A percentile compares a stretch with the other conserved stretches of the same genome.
Evolutionary conservation across 768 basidiomycete genomes (phyloP).

Genomic region (Calocybe indica): DNA sequence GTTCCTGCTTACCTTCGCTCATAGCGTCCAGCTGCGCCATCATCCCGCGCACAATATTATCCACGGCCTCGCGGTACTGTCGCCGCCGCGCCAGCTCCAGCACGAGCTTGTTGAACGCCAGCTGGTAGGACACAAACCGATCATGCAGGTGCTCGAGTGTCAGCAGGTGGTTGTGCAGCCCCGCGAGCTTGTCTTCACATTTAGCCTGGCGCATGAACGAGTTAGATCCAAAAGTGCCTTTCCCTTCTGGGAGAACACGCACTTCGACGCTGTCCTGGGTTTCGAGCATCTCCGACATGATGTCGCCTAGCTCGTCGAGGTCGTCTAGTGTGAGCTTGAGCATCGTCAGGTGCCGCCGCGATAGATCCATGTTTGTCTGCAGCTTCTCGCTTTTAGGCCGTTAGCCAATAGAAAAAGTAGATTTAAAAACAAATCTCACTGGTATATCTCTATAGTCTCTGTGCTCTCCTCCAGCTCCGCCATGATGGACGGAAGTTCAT

Average conservation of each 20-base stretch:
- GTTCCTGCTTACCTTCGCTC: constrained; percentile 49
- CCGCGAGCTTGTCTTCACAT: constrained; percentile 46
- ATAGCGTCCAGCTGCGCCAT: constrained; percentile 55
- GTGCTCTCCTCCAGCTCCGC: constrained; percentile 60
- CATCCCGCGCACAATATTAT: constrained; percentile 63
- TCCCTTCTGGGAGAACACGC: constrained; percentile 5
- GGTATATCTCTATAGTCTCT: constrained; percentile 42
- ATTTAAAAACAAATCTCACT: constrained; percentile 36
- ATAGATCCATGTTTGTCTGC: constrained; percentile 31
- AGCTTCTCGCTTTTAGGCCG: constrained; percentile 42
- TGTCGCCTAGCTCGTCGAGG: constrained; percentile 72
- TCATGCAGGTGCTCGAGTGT: constrained; percentile 60
- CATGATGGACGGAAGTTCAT: constrained; percentile 72
- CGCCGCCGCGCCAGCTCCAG: constrained; percentile 66
- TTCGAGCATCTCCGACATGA: constrained; percentile 73
- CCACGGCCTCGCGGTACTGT: constrained; percentile 60
- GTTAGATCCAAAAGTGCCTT: neutral
- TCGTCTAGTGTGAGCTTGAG: constrained; percentile 50
- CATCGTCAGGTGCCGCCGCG: constrained; percentile 42
- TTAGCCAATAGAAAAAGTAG: constrained; percentile 1
- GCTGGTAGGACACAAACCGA: constrained; percentile 63
- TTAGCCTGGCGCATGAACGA: constrained; percentile 29
- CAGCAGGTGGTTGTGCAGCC: constrained; percentile 54
- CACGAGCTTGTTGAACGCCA: constrained; percentile 68
- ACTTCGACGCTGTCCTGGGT: constrained; percentile 70